phyloP scores from a whole-genome alignment of 2,329 filamentous ascomycete genomes.

The Geosmithia putterillii region DNA sequence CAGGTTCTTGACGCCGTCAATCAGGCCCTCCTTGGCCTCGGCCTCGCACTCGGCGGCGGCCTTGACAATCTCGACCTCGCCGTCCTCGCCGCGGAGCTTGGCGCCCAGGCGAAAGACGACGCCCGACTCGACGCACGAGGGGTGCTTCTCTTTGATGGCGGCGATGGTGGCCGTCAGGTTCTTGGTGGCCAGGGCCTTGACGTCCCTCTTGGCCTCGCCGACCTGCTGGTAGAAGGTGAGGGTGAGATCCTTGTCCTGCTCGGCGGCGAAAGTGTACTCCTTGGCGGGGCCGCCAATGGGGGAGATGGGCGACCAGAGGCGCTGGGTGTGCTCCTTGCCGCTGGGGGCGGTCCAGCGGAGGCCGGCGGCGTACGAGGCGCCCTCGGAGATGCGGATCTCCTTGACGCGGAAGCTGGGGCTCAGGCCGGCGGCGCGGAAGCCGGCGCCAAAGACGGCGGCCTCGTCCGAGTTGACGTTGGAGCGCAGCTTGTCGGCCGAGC shows the following conservation, averaged over 20 bases:
- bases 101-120: conserved; percentile 72
- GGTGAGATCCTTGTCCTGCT: conserved; percentile 58
- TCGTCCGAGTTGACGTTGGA: conserved; percentile 96
- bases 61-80: conserved; percentile 65
- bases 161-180: conserved; percentile 81
- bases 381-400: conserved; percentile 80
- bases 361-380: conserved; percentile 58
- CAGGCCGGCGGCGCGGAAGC: conserved; percentile 83
- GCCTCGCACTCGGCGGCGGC: conserved; percentile 79
- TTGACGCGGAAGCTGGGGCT: conserved; percentile 96
- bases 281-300: conserved; percentile 65
- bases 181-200: conserved; percentile 58
- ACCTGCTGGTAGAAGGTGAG: conserved; percentile 71
- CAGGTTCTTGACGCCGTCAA: conserved; percentile 90
- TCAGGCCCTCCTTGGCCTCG: conserved; percentile 67
- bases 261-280: conserved; percentile 72
- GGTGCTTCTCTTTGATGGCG: conserved; percentile 62
- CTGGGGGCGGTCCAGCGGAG: conserved; percentile 59
- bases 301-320: conserved; percentile 70
- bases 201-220: conserved; percentile 42
- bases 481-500: conserved; percentile 66
- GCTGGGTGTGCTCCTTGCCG: conserved; percentile 63
- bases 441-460: conserved; percentile 88
- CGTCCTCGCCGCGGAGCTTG: conserved; percentile 58
- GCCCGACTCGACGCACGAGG: conserved; percentile 59